A percentile compares a stretch with the other conserved stretches of the same genome.
These are phyloP conservation scores for Ogataea thermomethanolica DNA, from an alignment of 805 yeast genomes.

Conservation along the genomic window DNA sequence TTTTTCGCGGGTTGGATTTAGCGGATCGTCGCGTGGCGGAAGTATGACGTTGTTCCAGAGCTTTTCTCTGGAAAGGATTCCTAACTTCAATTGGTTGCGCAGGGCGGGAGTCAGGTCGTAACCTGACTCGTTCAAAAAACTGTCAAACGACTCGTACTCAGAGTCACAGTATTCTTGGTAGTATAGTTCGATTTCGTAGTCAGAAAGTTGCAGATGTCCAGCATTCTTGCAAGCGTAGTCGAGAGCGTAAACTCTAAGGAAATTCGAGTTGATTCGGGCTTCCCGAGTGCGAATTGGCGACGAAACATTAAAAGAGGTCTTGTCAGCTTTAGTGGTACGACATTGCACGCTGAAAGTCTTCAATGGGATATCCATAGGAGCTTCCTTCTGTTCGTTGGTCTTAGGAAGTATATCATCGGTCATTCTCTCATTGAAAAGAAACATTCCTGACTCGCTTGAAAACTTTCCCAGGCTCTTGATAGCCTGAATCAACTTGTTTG, in stretches of 20 bases:
- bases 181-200: constrained; percentile 34
- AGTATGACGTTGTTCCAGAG: constrained; percentile 52
- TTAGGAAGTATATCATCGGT: constrained; percentile 17
- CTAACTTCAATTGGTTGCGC: constrained; percentile 30
- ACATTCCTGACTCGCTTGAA: constrained; percentile 9
- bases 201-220: constrained; percentile 32
- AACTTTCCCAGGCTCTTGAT: constrained; percentile 10
- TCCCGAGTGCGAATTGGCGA: constrained; percentile 34
- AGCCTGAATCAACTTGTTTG: constrained; percentile 8
- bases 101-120: constrained; percentile 12
- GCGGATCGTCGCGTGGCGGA: constrained; percentile 45
- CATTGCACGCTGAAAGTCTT: constrained; percentile 14
- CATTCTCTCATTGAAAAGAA: constrained; percentile 18
- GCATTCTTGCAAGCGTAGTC: constrained; percentile 41
- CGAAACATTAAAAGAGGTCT: neutral
- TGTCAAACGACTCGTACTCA: constrained; percentile 16
- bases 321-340: constrained; percentile 1
- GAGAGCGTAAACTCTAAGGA: constrained; percentile 47
- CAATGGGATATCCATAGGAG: constrained; percentile 5
- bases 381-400: constrained; percentile 1
- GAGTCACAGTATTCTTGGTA: constrained; percentile 29
- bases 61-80: constrained; percentile 44
- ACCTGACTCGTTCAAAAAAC: constrained; percentile 27
- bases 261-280: constrained; percentile 47
- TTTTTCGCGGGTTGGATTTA: constrained; percentile 5